These are phyloP conservation scores for Suillus subaureus DNA, from an alignment of 768 basidiomycete genomes.

Conservation along the genomic window DNA sequence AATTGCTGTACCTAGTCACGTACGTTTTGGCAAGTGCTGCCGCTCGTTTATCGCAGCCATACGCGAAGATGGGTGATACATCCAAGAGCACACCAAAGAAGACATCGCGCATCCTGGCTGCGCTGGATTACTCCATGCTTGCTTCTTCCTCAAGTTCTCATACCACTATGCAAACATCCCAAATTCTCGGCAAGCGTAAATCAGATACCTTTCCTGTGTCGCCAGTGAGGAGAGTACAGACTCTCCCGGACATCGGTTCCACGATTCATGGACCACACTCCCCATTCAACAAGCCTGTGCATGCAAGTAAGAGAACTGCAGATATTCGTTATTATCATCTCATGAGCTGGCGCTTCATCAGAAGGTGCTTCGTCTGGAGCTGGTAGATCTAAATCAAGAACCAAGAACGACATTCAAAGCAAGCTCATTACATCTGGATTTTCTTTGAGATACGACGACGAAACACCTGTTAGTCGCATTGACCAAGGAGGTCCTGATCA, in stretches of 20 bases:
- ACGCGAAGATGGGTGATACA: conserved; percentile 7
- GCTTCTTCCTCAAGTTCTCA: not conserved
- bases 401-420: not conserved
- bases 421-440: conserved; percentile 33
- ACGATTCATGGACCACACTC: conserved; percentile 3
- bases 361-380: not conserved
- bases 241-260: not conserved
- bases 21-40: not conserved
- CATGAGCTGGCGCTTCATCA: not conserved
- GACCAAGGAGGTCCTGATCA: conserved; percentile 66
- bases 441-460: conserved; percentile 49
- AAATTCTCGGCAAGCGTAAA: conserved; percentile 12
- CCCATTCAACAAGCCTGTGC: not conserved
- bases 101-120: conserved; percentile 17
- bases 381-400: conserved; percentile 4
- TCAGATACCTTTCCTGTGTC: not conserved
- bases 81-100: conserved; percentile 5
- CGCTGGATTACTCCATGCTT: conserved; percentile 12
- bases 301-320: conserved; percentile 1
- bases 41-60: conserved; percentile 3
- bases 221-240: not conserved
- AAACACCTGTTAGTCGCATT: conserved; percentile 49
- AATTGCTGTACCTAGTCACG: not conserved
- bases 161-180: not conserved
- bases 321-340: not conserved